Evolutionary conservation across 192 early-diverging fungal genomes (phyloP), one percentile per base, ranked within the genome.

Genomic region (Geranomyces variabilis): DNA sequence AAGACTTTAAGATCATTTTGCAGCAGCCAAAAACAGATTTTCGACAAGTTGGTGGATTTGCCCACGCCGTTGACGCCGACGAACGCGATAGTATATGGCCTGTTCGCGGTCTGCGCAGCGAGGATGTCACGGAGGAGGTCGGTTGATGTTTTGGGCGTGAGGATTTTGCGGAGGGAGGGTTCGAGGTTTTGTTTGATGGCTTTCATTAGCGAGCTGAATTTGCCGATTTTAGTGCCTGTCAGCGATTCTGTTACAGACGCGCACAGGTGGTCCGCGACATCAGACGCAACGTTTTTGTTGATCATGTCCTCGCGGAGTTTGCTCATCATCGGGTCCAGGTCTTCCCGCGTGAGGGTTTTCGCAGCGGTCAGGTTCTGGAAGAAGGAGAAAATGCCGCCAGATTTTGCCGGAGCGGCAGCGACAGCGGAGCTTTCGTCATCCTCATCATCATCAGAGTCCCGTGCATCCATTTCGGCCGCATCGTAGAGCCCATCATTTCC

Each of bases 31-130:
- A 96, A 98, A 67, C 92, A 93, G 9, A 95, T 90, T 70, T 98
- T 98, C 74, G 92, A 92, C 69, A 98, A 74, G 72, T 98, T 98
- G 56, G 96, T 98, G 9, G 91, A 93, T 73, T 96, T 90, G 70
- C 91, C 92, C 12, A 98, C 94, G 45, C 96, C 96, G 76, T 98
- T 98, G 31, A 98, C 96, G 28, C 96, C 96, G 49, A 95, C 91
- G 80, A 98, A 96, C 8, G 89, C 90, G 67, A 96, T 92, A 0
- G 88, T 90, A 76, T 96, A 98, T 0, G 96, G 94, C 61, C 92
- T 84, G 13, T 81, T 73, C 70, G 90, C 77, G 30, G 79, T 71
- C 63, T 84, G 84, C 7, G 89, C 88, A 67, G 89, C 84, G 41
- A 85, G 81, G 63, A 98, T 93, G 79, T 96, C 94, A 28, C 93